Conservation (phyloP, 148 eudicot genomes). For the Nepenthes gracilis region DNA sequence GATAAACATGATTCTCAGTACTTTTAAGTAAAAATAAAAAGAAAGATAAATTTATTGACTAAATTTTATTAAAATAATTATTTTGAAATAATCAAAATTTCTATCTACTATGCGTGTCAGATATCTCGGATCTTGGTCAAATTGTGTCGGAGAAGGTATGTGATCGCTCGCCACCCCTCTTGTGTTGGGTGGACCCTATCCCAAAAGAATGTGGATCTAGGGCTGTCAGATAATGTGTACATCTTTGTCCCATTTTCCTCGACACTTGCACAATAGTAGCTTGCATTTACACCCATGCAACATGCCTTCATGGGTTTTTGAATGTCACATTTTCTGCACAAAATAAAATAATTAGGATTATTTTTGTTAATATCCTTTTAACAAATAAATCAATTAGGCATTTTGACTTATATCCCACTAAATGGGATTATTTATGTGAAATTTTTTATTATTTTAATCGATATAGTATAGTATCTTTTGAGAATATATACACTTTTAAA, state of each 20-base stretch:
- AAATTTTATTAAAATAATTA: too few relatives aligned
- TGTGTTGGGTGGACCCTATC: conserved; percentile 71
- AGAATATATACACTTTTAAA: too few relatives aligned
- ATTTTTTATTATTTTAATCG: neutral
- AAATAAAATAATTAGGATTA: neutral
- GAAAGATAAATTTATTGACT: too few relatives aligned
- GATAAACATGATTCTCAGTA: too few relatives aligned
- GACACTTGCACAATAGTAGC: conserved; percentile 30
- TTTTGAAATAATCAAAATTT: too few relatives aligned
- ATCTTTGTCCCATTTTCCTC: conserved; percentile 42
- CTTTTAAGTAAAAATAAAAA: too few relatives aligned
- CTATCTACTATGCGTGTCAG: neutral
- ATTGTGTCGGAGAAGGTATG: neutral
- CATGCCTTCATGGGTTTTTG: conserved; percentile 64
- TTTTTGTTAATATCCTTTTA: neutral
- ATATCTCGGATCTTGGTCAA: neutral
- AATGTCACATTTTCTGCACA: conserved; percentile 37
- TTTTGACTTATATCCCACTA: too few relatives aligned
- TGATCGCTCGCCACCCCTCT: conserved; percentile 69
- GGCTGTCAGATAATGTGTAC: conserved; percentile 55
- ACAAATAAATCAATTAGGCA: too few relatives aligned
- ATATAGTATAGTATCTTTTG: neutral
- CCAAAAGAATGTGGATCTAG: conserved; percentile 57
- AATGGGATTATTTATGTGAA: neutral
- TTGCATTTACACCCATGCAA: conserved; percentile 37